phyloP scores from a whole-genome alignment of 345 rosid species.

The Noccaea caerulescens region DNA sequence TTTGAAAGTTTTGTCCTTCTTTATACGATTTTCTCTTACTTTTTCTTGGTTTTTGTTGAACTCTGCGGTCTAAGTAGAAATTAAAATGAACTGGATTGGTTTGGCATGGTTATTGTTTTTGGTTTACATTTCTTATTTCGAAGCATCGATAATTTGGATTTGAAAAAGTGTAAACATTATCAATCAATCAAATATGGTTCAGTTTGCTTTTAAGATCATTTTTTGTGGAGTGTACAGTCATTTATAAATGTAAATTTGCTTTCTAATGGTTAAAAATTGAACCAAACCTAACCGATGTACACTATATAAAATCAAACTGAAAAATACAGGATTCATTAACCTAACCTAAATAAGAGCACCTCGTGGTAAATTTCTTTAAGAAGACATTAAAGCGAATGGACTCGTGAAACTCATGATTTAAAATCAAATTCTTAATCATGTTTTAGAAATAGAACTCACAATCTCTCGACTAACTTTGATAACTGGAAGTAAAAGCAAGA shows the following conservation, averaged over 20 bases:
- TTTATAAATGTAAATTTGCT: background rate
- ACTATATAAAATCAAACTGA: background rate
- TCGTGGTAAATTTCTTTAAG: background rate
- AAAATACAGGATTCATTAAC: background rate
- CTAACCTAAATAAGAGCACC: background rate
- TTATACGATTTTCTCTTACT: background rate
- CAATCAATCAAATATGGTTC: too few species aligned
- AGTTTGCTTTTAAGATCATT: too few species aligned
- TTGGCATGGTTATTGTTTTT: background rate
- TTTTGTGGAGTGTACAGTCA: too few species aligned
- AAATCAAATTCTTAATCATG: background rate
- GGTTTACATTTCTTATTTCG: background rate
- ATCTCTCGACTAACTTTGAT: too few species aligned
- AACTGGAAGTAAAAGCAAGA: too few species aligned
- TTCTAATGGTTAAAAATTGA: background rate
- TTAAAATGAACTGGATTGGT: background rate
- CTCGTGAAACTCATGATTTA: background rate
- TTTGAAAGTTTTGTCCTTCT: constrained; percentile 16
- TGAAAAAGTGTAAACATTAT: background rate
- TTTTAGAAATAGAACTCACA: too few species aligned
- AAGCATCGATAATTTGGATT: background rate
- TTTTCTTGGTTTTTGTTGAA: background rate
- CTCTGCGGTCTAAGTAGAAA: background rate
- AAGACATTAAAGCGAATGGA: background rate
- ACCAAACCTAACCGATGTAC: background rate